phyloP scores from a whole-genome alignment of 345 rosid species.

The Kernera saxatilis region DNA sequence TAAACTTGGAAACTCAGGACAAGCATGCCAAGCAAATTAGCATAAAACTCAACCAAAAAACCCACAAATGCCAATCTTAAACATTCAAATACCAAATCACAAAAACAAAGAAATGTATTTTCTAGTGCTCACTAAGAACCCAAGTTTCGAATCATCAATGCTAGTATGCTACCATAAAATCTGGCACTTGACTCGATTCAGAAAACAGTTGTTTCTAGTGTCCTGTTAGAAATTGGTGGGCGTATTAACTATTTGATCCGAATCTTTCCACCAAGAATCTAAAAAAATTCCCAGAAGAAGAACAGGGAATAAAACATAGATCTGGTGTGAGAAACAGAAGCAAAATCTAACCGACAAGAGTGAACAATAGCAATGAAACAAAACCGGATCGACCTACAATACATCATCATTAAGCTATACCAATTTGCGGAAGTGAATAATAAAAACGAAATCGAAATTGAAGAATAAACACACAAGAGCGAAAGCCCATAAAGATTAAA shows the following conservation, averaged over 20 bases:
- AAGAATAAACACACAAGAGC: neutral
- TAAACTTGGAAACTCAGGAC: neutral
- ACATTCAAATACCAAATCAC: neutral
- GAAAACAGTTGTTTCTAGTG: neutral
- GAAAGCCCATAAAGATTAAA: neutral
- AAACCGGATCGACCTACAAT: neutral
- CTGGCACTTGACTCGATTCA: neutral
- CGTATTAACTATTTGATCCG: neutral
- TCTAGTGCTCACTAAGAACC: no score
- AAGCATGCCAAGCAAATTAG: neutral
- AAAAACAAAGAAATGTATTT: neutral
- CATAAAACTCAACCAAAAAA: neutral
- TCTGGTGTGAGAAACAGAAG: neutral
- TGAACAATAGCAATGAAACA: neutral
- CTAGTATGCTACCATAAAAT: no score
- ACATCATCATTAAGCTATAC: no score
- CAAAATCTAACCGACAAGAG: neutral
- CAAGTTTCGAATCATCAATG: no score
- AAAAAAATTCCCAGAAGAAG: neutral
- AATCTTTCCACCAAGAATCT: neutral
- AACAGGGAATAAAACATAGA: neutral
- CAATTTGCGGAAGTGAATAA: neutral
- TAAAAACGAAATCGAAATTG: neutral
- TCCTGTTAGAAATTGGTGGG: neutral
- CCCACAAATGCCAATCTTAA: neutral